A percentile compares a stretch with the other conserved stretches of the same genome.
Evolutionary conservation across 1,284 basidiomycete species (phyloP).

Genomic region (Trichosporon sp.): DNA sequence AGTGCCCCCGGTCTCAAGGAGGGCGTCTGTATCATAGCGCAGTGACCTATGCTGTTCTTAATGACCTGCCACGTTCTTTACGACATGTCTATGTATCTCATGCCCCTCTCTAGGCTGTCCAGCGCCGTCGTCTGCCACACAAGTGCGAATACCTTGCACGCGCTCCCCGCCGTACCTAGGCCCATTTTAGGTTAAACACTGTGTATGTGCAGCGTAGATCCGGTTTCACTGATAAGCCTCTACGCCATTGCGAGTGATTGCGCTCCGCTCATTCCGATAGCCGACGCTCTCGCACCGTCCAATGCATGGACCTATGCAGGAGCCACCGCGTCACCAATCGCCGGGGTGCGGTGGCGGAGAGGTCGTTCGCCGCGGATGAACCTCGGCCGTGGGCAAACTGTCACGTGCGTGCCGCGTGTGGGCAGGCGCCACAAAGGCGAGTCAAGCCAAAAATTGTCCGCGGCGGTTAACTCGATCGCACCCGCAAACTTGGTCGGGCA

Average conservation of each 20-base stretch:
- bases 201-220: background rate
- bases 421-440: background rate
- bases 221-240: background rate
- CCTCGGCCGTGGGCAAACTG: background rate
- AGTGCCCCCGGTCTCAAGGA: too few species aligned
- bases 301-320: background rate
- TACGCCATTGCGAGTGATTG: background rate
- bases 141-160: background rate
- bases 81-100: background rate
- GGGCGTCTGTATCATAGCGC: background rate
- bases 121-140: background rate
- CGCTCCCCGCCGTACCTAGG: background rate
- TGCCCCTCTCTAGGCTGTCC: background rate
- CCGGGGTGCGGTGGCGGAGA: background rate
- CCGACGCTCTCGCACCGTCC: background rate
- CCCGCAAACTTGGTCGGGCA: background rate
- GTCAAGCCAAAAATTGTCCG: slow-evolving; percentile 4
- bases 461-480: slow-evolving; percentile 5
- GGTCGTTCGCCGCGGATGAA: background rate
- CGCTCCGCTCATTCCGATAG: background rate
- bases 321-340: background rate
- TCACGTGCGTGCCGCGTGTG: background rate
- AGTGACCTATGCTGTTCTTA: background rate
- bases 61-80: background rate
- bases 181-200: background rate